Conservation (phyloP, 352 stramenopile genomes). For the Phytophthora brassicae region DNA sequence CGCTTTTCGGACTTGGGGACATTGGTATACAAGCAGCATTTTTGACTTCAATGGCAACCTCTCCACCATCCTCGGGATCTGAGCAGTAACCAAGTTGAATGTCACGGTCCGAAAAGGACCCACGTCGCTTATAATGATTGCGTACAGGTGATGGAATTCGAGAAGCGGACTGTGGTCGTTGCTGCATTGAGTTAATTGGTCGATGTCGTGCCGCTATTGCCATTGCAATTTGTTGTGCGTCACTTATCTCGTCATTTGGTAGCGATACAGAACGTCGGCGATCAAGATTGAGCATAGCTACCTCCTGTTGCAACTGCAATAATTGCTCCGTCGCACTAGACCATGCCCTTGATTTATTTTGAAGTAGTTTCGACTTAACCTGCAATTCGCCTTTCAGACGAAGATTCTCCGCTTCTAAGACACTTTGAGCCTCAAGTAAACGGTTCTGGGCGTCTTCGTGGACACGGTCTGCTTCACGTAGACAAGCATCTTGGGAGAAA, state of each 20-base stretch:
- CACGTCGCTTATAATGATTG: conserved; percentile 27
- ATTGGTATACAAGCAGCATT: conserved; percentile 20
- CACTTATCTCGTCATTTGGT: conserved; percentile 8
- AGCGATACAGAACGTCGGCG: conserved; percentile 21
- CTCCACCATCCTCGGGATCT: conserved; percentile 6
- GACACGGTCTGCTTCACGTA: conserved; percentile 43
- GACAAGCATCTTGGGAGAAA: conserved; percentile 54
- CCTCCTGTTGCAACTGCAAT: conserved; percentile 76
- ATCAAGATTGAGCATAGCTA: conserved; percentile 81
- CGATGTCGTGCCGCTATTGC: conserved; percentile 24
- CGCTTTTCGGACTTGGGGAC: conserved; percentile 7
- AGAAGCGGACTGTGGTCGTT: conserved; percentile 29
- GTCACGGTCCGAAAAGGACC: conserved; percentile 21
- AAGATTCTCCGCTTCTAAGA: conserved; percentile 72
- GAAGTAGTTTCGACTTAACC: conserved; percentile 79
- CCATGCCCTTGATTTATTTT: conserved; percentile 85
- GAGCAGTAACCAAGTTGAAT: not conserved
- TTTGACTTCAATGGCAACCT: conserved; percentile 1
- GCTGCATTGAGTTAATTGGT: conserved; percentile 5
- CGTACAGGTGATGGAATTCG: conserved; percentile 24
- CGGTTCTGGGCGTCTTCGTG: conserved; percentile 61
- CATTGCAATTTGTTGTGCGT: conserved; percentile 27
- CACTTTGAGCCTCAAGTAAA: conserved; percentile 52
- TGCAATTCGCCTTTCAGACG: conserved; percentile 74
- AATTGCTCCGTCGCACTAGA: conserved; percentile 77